Evolutionary conservation across 176 grass and related monocot genomes (phyloP).

Genomic region (Cocos nucifera): DNA sequence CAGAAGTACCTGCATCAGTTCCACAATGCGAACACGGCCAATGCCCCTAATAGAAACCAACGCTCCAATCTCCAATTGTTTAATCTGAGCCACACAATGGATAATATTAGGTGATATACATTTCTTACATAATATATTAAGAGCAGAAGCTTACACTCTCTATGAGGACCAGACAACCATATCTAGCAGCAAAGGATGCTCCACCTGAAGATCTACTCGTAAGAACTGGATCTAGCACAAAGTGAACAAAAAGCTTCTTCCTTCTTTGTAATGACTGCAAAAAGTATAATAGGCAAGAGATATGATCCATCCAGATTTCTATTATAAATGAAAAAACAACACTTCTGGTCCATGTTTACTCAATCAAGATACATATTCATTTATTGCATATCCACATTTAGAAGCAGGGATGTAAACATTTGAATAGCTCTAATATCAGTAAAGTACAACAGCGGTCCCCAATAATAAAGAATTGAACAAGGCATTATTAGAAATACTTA

Average conservation of each 20-base stretch:
- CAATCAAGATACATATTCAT: too few relatives aligned
- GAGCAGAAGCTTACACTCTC: slow-evolving; percentile 57
- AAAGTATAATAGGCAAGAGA: slow-evolving; percentile 21
- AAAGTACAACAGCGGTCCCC: too few relatives aligned
- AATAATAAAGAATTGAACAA: too few relatives aligned
- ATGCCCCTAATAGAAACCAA: slow-evolving; percentile 78
- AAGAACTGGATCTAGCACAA: slow-evolving; percentile 74
- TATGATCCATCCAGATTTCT: slow-evolving; percentile 3
- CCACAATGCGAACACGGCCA: slow-evolving; percentile 66
- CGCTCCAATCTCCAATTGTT: slow-evolving; percentile 78
- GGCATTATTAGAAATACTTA: too few relatives aligned
- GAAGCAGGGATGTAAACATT: too few relatives aligned
- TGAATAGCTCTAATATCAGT: too few relatives aligned
- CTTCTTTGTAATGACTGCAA: slow-evolving; percentile 47
- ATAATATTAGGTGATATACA: slow-evolving; percentile 10
- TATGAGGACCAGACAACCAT: slow-evolving; percentile 81
- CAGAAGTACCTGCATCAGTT: slow-evolving; percentile 52
- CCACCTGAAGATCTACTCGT: slow-evolving; percentile 31
- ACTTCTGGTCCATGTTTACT: too few relatives aligned
- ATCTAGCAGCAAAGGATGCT: slow-evolving; percentile 71
- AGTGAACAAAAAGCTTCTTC: slow-evolving; percentile 79
- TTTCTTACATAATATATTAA: neutral
- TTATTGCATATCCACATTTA: too few relatives aligned
- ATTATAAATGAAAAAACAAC: too few relatives aligned
- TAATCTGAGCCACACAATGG: slow-evolving; percentile 32